Base-by-base conservation (phyloP, 441 rosid species). In the Eruca vesicaria region DNA sequence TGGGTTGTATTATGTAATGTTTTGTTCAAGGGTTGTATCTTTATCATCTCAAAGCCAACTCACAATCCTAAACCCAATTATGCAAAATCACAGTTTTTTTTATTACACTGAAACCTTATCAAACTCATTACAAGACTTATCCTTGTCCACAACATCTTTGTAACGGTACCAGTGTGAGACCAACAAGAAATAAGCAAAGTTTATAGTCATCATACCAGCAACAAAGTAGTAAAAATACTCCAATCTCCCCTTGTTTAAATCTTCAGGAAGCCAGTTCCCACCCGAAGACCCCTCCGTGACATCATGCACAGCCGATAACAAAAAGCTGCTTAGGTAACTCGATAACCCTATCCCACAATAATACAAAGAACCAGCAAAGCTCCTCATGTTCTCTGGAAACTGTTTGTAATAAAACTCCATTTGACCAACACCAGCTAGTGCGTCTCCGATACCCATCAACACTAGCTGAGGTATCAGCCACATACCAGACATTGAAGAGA, bases 341-440 rank as follows among this genome's bases (percentile, higher is more conserved):
- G 94, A 78, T 9, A 64, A 9, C 20, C 87, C 95, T 0, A 82
- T 5, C 3, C 89, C 87, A n/a, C 87, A 80, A 33, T 78, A 85
- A 1, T 83, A 18, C 65, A 88, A 59, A 9, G 95, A 82, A 7
- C 88, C 92, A 0, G 83, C 93, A 9, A 87, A 70, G 69, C 94
- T 90, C 76, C 88, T 81, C 90, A 87, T 84, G 80, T 87, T 87
- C 67, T 87, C 93, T 0, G 94, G 93, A 69, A 89, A 88, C 72
- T 89, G 88, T 79, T 86, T 84, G 81, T 91, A 89, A 81, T 82
- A 85, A 50, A 89, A 86, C 72, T 91, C 95, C 28, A 84, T 1
- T 38, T 84, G 79, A 12, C 79, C 92, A 31, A 89, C 77, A 0
- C 79, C 7, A 1, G 86, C 70, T 19, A 91, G 83, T 9, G 88